These are phyloP conservation scores for Trichoderma virens DNA, from an alignment of 495 filamentous ascomycete species.

Conservation along the genomic window DNA sequence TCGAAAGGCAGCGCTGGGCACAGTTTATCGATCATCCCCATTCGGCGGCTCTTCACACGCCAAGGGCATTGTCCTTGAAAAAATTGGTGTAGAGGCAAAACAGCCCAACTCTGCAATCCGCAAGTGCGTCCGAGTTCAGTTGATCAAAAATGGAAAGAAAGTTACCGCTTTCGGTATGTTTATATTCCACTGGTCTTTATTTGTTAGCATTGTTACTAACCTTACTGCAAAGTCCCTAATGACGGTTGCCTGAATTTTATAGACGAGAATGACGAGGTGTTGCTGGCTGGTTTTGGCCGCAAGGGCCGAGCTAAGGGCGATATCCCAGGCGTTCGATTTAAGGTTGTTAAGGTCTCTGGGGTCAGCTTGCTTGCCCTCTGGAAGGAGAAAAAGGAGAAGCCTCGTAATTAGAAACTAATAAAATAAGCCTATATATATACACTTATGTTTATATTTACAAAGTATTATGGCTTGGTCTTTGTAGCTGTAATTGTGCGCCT, in stretches of 20 bases:
- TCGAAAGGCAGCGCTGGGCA: conserved; percentile 99
- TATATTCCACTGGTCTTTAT: conserved; percentile 11
- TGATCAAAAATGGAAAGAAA: conserved; percentile 99
- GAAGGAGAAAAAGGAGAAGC: conserved; percentile 99
- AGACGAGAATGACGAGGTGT: conserved; percentile 99
- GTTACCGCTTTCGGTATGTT: conserved; percentile 99
- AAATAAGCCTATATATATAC: no score
- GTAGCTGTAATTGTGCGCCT: no score
- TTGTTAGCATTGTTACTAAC: not conserved
- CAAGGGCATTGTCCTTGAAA: conserved; percentile 99
- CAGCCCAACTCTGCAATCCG: conserved; percentile 99
- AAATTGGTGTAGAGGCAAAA: conserved; percentile 99
- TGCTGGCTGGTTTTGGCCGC: conserved; percentile 98
- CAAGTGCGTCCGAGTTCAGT: conserved; percentile 98
- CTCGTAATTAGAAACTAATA: no score
- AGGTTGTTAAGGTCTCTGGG: conserved; percentile 99
- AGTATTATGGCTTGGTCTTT: no score
- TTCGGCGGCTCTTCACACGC: conserved; percentile 99
- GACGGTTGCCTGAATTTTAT: conserved; percentile 99
- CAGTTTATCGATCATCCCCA: conserved; percentile 97
- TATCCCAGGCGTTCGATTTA: conserved; percentile 99
- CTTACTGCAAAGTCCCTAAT: conserved; percentile 76
- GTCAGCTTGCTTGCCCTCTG: conserved; percentile 95
- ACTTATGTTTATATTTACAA: no score
- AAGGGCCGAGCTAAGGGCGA: conserved; percentile 99